These are phyloP conservation scores for Paecilomyces niveus DNA, from an alignment of 2,329 filamentous ascomycete genomes.

Conservation along the genomic window DNA sequence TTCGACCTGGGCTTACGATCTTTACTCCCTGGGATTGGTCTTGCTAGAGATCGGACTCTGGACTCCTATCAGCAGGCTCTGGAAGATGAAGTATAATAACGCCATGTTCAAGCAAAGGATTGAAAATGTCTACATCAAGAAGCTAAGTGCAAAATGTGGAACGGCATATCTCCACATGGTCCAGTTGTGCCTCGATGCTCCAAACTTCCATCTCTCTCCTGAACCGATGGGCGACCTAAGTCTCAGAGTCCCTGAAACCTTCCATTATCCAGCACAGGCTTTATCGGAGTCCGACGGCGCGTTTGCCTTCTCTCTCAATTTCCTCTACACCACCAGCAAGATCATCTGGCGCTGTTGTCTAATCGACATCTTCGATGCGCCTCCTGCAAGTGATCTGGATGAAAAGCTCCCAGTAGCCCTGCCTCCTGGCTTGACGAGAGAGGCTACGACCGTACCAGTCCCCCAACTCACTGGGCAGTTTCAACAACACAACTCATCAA, in stretches of 20 bases:
- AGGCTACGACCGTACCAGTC: slow-evolving; percentile 10
- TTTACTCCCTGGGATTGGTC: slow-evolving; percentile 56
- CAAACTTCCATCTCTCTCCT: slow-evolving; percentile 42
- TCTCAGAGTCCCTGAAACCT: slow-evolving; percentile 34
- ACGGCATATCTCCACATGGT: slow-evolving; percentile 57
- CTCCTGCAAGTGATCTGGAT: slow-evolving; percentile 33
- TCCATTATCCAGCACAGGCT: slow-evolving; percentile 37
- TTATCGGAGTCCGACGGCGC: slow-evolving; percentile 32
- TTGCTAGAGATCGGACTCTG: slow-evolving; percentile 59
- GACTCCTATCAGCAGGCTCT: slow-evolving; percentile 55
- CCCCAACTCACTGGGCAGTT: slow-evolving; percentile 5
- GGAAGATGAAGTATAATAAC: slow-evolving; percentile 58
- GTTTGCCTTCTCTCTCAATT: slow-evolving; percentile 38
- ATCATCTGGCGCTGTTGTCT: slow-evolving; percentile 35
- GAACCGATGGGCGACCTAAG: slow-evolving; percentile 35
- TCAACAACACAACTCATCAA: slow-evolving; percentile 7
- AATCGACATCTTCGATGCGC: slow-evolving; percentile 35
- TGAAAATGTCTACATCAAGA: slow-evolving; percentile 57
- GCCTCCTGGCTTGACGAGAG: slow-evolving; percentile 24
- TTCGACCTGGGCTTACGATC: slow-evolving; percentile 42
- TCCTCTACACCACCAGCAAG: slow-evolving; percentile 36
- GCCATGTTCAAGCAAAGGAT: slow-evolving; percentile 56
- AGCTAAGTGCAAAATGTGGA: slow-evolving; percentile 57
- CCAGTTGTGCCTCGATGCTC: slow-evolving; percentile 53
- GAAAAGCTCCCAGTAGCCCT: slow-evolving; percentile 36